These are phyloP conservation scores for Starmera quercuum DNA, from an alignment of 805 yeast genomes.

Conservation along the genomic window DNA sequence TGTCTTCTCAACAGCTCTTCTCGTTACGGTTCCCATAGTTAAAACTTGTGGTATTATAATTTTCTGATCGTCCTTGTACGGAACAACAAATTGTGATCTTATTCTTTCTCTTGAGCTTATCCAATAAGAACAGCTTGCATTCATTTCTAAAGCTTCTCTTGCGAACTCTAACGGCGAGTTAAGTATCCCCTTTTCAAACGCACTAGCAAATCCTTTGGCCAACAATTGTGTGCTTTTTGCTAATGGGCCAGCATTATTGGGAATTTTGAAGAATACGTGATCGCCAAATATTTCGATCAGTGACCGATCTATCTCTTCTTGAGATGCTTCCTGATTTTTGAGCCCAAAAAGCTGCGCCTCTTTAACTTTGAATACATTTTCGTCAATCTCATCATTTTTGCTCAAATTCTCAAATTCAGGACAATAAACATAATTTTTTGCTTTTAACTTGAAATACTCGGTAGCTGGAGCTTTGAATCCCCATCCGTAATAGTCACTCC, in stretches of 20 bases:
- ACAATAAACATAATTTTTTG: constrained; percentile 25
- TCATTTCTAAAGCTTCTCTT: constrained; percentile 66
- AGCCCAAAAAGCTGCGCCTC: not conserved
- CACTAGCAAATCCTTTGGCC: constrained; percentile 65
- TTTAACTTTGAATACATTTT: not conserved
- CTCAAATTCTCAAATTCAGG: constrained; percentile 6
- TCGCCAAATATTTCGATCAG: not conserved
- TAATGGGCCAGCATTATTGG: constrained; percentile 79
- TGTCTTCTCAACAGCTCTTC: constrained; percentile 94
- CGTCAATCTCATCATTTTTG: constrained; percentile 3
- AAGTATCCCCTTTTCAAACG: constrained; percentile 66
- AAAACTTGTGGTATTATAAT: constrained; percentile 77
- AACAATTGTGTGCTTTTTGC: constrained; percentile 69
- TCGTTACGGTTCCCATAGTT: constrained; percentile 94
- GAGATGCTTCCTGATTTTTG: not conserved
- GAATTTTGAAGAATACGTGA: constrained; percentile 54
- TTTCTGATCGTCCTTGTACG: constrained; percentile 34
- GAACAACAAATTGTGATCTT: constrained; percentile 75
- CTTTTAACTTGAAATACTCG: constrained; percentile 21
- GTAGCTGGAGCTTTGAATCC: constrained; percentile 54
- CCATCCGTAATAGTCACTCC: constrained; percentile 85
- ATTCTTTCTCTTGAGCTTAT: constrained; percentile 83
- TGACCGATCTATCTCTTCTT: not conserved
- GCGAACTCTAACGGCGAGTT: constrained; percentile 71
- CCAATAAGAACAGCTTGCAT: constrained; percentile 87